Percentiles rank a stretch among this genome's conserved stretches.
phyloP scores from a whole-genome alignment of 495 filamentous ascomycete species.

The Aspergillus olivimuriae region DNA sequence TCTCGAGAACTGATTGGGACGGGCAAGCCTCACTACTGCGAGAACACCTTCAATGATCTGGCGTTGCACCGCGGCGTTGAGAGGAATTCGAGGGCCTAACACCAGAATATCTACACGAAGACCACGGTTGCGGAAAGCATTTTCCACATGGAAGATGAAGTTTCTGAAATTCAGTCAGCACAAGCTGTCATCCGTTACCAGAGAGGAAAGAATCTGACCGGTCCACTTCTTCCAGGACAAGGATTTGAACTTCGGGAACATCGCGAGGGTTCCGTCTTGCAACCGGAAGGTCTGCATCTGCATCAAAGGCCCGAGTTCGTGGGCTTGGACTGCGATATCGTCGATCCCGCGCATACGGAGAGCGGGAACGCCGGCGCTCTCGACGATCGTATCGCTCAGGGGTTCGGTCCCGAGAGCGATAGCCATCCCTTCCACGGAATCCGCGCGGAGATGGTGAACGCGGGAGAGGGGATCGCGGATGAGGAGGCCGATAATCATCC shows the following conservation, averaged over 20 bases:
- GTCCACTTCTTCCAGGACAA: slow-evolving; percentile 74
- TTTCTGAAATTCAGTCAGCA: slow-evolving; percentile 53
- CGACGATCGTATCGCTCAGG: slow-evolving; percentile 53
- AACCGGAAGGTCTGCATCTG: slow-evolving; percentile 59
- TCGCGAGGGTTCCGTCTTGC: slow-evolving; percentile 67
- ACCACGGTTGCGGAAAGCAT: slow-evolving; percentile 61
- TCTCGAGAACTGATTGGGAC: slow-evolving; percentile 56
- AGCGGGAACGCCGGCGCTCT: slow-evolving; percentile 61
- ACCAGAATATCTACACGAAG: slow-evolving; percentile 71
- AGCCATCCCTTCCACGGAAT: slow-evolving; percentile 62
- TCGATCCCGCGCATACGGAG: slow-evolving; percentile 51
- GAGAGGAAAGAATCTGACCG: slow-evolving; percentile 41
- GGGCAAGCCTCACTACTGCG: slow-evolving; percentile 71
- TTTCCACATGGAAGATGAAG: slow-evolving; percentile 77
- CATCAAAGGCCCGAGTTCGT: slow-evolving; percentile 44
- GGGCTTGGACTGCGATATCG: slow-evolving; percentile 68
- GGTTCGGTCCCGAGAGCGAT: slow-evolving; percentile 53
- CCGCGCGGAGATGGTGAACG: slow-evolving; percentile 57
- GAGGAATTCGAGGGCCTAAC: slow-evolving; percentile 68
- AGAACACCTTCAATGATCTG: slow-evolving; percentile 87
- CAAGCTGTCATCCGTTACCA: too few relatives aligned
- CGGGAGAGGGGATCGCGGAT: too few relatives aligned
- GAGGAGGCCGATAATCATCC: slow-evolving; percentile 59
- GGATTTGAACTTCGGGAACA: slow-evolving; percentile 85
- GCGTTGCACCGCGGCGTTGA: slow-evolving; percentile 70